Conservation (phyloP, 306 rosid genomes). For the Boehmeria nivea region DNA sequence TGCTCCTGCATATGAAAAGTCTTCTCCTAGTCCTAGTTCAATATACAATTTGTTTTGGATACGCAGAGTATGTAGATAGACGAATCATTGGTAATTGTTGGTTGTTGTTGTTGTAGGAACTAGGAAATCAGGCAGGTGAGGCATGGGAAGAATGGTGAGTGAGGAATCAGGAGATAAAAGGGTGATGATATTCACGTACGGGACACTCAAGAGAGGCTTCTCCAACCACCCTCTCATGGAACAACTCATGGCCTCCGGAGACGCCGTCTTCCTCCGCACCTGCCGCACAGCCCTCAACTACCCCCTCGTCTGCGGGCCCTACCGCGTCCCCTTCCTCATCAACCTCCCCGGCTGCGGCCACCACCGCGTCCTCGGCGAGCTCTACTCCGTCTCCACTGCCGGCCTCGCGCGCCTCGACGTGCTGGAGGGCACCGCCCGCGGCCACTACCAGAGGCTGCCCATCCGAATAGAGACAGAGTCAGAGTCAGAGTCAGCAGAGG, state of each 20-base stretch:
- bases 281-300: constrained; percentile 34
- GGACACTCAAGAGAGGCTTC: constrained; percentile 58
- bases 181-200: constrained; percentile 62
- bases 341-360: constrained; percentile 57
- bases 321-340: constrained; percentile 66
- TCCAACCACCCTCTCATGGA: constrained; percentile 61
- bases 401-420: constrained; percentile 50
- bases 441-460: constrained; percentile 63
- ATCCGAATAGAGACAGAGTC: constrained; percentile 11
- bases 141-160: constrained; percentile 31
- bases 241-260: constrained; percentile 54
- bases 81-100: no score
- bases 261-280: constrained; percentile 52
- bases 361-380: constrained; percentile 50
- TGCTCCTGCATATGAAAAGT: no score
- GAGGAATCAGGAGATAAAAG: background rate
- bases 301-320: constrained; percentile 77
- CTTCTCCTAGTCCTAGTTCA: no score
- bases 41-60: no score
- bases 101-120: no score
- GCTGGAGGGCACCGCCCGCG: constrained; percentile 54
- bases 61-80: no score
- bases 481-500: background rate
- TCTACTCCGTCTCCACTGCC: constrained; percentile 48
- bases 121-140: no score